These are phyloP conservation scores for Lasiodiplodia hormozganensis DNA, from an alignment of 2,329 filamentous ascomycete genomes.

Conservation along the genomic window DNA sequence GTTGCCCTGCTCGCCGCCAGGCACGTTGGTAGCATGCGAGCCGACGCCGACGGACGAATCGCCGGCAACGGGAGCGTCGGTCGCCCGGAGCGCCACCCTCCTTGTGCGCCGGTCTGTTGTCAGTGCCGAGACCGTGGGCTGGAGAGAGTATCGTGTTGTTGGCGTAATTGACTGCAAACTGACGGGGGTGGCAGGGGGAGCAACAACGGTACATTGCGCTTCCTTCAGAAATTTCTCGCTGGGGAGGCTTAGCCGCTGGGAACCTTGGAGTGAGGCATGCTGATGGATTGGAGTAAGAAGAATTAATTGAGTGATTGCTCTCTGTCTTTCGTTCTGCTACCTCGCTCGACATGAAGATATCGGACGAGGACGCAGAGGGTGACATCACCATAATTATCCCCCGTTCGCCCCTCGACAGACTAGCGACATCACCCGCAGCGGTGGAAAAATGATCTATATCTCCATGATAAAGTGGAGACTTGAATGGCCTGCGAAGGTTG, in stretches of 20 bases:
- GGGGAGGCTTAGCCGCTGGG: background rate
- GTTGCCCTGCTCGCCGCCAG: constrained; percentile 12
- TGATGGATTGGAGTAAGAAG: background rate
- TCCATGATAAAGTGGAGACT: background rate
- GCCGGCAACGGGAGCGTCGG: constrained; percentile 1
- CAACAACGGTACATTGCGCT: background rate
- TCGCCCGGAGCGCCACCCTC: constrained; percentile 2
- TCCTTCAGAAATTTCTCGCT: constrained; percentile 25
- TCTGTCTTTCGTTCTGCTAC: too few relatives aligned
- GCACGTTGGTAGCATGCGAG: background rate
- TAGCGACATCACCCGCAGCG: background rate
- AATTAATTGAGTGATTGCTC: background rate
- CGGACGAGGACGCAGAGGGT: background rate
- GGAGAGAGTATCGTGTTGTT: background rate
- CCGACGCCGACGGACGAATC: constrained; percentile 11
- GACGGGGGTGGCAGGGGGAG: background rate
- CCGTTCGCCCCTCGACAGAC: background rate
- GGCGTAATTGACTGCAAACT: background rate
- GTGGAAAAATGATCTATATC: background rate
- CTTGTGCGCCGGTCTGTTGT: constrained; percentile 4
- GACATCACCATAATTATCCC: background rate
- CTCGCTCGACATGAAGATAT: background rate
- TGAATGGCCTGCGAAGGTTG: background rate
- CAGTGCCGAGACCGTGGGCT: constrained; percentile 12
- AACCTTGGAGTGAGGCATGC: constrained; percentile 22